phyloP scores from a whole-genome alignment of 2,329 filamentous ascomycete genomes.

The Mycocentrospora acerina region DNA sequence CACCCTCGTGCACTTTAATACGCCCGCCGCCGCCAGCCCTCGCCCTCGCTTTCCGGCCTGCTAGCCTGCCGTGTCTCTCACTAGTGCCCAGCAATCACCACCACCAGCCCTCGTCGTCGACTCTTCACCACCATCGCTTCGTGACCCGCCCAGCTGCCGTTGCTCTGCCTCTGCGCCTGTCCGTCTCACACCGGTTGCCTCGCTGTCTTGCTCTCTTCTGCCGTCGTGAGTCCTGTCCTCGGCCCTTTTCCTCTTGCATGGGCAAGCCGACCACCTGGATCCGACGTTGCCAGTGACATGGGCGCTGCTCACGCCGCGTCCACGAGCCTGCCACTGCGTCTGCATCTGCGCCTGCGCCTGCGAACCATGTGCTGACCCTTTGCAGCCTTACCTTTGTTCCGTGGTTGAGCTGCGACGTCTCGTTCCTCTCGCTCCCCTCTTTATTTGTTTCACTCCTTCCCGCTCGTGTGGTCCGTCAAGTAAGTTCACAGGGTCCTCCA shows the following conservation, averaged over 20 bases:
- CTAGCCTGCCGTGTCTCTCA: background rate
- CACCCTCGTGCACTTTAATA: constrained; percentile 1
- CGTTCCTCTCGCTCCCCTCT: constrained; percentile 11
- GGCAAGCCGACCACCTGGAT: constrained; percentile 10
- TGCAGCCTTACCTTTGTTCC: constrained; percentile 13
- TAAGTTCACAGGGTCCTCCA: constrained; percentile 7
- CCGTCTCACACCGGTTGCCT: no score
- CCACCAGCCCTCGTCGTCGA: no score
- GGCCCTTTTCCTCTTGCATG: no score
- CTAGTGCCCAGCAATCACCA: no score
- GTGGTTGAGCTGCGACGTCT: constrained; percentile 15
- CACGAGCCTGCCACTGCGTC: constrained; percentile 7
- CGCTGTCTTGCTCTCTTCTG: background rate
- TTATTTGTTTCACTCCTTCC: background rate
- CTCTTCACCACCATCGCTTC: no score
- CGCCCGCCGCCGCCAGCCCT: constrained; percentile 2
- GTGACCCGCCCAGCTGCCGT: no score
- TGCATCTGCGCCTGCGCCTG: no score
- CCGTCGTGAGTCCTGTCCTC: constrained; percentile 12
- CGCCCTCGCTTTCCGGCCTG: background rate
- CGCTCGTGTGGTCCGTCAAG: constrained; percentile 6
- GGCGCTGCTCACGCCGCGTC: constrained; percentile 12
- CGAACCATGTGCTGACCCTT: no score
- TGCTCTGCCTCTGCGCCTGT: no score
- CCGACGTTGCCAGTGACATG: constrained; percentile 12